These are phyloP conservation scores for Fusarium tupiense DNA, from an alignment of 2,329 filamentous ascomycete genomes.

Conservation along the genomic window DNA sequence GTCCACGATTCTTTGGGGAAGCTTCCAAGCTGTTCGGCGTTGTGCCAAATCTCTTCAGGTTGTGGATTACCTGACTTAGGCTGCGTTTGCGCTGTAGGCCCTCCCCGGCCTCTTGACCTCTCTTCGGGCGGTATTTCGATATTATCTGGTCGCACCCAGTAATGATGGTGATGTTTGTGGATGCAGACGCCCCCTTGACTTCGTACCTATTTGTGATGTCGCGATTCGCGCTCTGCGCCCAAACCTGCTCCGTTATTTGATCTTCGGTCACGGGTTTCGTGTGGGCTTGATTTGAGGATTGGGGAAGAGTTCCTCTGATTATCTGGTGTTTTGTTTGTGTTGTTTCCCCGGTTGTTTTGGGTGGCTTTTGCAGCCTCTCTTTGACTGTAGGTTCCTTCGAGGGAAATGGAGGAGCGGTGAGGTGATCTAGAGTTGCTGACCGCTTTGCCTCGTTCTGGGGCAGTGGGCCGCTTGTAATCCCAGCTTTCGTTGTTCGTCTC, in stretches of 20 bases:
- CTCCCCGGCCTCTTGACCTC: not conserved
- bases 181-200: constrained; percentile 53
- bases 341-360: constrained; percentile 21
- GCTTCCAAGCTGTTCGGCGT: constrained; percentile 25
- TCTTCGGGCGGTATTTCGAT: constrained; percentile 30
- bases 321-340: constrained; percentile 27
- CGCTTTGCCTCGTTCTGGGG: constrained; percentile 3
- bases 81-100: constrained; percentile 10
- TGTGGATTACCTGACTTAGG: constrained; percentile 36
- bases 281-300: constrained; percentile 14
- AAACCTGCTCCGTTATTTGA: constrained; percentile 18
- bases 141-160: constrained; percentile 59
- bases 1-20: constrained; percentile 32
- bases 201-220: constrained; percentile 38
- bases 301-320: constrained; percentile 5
- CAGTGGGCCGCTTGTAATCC: constrained; percentile 2
- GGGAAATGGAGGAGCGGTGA: not conserved
- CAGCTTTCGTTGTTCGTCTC: not conserved
- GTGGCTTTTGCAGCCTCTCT: not conserved
- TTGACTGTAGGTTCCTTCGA: not conserved
- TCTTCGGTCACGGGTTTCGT: constrained; percentile 4
- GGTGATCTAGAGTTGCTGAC: constrained; percentile 1
- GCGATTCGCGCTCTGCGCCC: constrained; percentile 37
- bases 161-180: constrained; percentile 71
- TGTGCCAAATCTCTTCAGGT: constrained; percentile 29